Evolutionary conservation across 345 rosid species (phyloP), one percentile per base, ranked within the genome.

Genomic region (Excoecaria agallocha): DNA sequence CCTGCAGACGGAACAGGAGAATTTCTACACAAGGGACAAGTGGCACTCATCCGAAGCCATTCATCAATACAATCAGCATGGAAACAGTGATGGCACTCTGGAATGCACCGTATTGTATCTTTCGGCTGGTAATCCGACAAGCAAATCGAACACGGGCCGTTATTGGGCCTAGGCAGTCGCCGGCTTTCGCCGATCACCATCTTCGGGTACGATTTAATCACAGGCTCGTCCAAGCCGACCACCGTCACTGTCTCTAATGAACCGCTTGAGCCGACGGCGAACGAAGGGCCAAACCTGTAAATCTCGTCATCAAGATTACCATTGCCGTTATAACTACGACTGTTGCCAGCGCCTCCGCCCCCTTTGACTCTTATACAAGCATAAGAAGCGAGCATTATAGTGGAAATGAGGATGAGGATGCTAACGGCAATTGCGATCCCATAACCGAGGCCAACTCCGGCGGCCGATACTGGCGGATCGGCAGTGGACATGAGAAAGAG

Each of bases 381-480:
- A 66, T 89, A 91, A 39, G 93, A 89, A 22, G 91, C 89, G 25
- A 91, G 89, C 91, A 91, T 89, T 77, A 91, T 84, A 57, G 88
- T 81, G 57, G 96, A 91, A 46, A 91, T 88, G 78, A 91, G 96
- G 62, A 91, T 88, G 0, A 91, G 86, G 58, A 88, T 86, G 82
- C 96, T 86, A 43, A 89, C 92, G 17, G 96, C 87, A n/a, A 91
- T 91, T 74, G 90, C 89, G 15, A 91, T 91, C 71, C 93, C 93
- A 62, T 91, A 91, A 12, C 96, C 96, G 19, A 91, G 93, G 30
- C 93, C 91, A 66, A 84, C 89, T 1, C 91, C 93, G 15, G 82
- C 11, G 51, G 87, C 62, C 37, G 85, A 43, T 2, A 22, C 76
- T n/a, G 91, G 85, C 8, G 88, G 86, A 50, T 72, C 77, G 16